Conservation (phyloP, 1,284 basidiomycete genomes). For the Xanthoconium separans region DNA sequence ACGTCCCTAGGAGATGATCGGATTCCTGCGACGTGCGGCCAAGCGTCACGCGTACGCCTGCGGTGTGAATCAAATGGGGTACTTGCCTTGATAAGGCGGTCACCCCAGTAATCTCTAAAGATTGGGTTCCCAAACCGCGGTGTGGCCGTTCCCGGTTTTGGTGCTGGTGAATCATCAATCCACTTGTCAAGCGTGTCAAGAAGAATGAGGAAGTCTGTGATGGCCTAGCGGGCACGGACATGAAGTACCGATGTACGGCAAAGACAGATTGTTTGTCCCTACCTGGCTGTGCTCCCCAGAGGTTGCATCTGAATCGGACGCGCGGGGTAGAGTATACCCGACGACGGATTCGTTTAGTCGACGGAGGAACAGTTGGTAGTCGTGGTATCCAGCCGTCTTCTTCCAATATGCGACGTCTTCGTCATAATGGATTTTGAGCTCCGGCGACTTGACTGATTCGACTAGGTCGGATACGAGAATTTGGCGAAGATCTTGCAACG, state of each 20-base stretch:
- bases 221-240: slow-evolving; percentile 39
- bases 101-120: slow-evolving; percentile 83
- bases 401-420: slow-evolving; percentile 70
- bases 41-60: slow-evolving; percentile 3
- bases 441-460: slow-evolving; percentile 36
- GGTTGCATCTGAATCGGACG: slow-evolving; percentile 9
- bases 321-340: slow-evolving; percentile 50
- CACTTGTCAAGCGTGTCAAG: slow-evolving; percentile 74
- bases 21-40: slow-evolving; percentile 48
- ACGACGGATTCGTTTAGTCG: slow-evolving; percentile 74
- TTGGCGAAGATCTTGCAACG: slow-evolving; percentile 42
- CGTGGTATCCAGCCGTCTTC: slow-evolving; percentile 63
- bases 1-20: slow-evolving; percentile 51
- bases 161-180: slow-evolving; percentile 83
- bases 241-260: slow-evolving; percentile 8
- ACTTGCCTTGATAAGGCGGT: slow-evolving; percentile 73
- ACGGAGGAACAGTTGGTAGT: slow-evolving; percentile 72
- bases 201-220: slow-evolving; percentile 50
- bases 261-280: background rate
- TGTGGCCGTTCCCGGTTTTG: slow-evolving; percentile 51
- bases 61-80: background rate
- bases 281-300: slow-evolving; percentile 20
- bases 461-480: slow-evolving; percentile 38
- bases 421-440: slow-evolving; percentile 63
- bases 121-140: slow-evolving; percentile 96